phyloP scores from a whole-genome alignment of 371 early-diverging fungal species.

The Mortierella sp. region DNA sequence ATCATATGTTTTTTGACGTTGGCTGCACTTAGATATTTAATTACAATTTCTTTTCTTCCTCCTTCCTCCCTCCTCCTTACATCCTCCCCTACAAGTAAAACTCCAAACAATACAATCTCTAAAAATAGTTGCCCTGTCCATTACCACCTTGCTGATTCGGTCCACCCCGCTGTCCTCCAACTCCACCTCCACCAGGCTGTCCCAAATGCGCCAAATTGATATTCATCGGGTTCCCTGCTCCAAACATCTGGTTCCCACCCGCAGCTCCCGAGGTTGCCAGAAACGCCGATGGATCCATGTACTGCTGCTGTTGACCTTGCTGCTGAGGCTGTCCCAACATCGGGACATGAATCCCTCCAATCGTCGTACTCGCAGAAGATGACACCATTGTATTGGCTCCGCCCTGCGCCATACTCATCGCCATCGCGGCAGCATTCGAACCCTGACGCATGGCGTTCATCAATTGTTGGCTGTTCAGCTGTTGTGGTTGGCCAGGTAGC shows the following conservation, averaged over 20 bases:
- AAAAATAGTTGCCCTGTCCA: not conserved
- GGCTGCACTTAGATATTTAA: too few species aligned
- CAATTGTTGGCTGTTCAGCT: conserved; percentile 20
- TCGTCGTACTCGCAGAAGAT: conserved; percentile 10
- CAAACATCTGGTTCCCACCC: conserved; percentile 15
- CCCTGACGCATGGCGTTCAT: conserved; percentile 31
- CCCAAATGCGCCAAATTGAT: conserved; percentile 23
- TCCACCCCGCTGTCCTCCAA: not conserved
- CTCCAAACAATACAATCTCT: not conserved
- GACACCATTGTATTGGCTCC: not conserved
- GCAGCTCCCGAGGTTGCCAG: conserved; percentile 10
- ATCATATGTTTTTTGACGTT: too few species aligned
- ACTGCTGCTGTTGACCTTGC: conserved; percentile 26
- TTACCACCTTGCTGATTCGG: not conserved
- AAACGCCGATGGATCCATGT: conserved; percentile 35
- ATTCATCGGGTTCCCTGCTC: conserved; percentile 29
- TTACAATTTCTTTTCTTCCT: too few species aligned
- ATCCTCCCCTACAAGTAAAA: too few species aligned
- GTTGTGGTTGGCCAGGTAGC: conserved; percentile 22
- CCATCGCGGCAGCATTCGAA: conserved; percentile 4
- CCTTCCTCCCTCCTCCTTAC: too few species aligned
- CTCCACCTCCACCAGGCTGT: not conserved
- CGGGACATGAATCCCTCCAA: conserved; percentile 30
- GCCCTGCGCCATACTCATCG: not conserved
- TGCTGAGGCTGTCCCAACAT: conserved; percentile 17